These are phyloP conservation scores for Carnegiea gigantea DNA, from an alignment of 179 eudicot species.

Conservation along the genomic window DNA sequence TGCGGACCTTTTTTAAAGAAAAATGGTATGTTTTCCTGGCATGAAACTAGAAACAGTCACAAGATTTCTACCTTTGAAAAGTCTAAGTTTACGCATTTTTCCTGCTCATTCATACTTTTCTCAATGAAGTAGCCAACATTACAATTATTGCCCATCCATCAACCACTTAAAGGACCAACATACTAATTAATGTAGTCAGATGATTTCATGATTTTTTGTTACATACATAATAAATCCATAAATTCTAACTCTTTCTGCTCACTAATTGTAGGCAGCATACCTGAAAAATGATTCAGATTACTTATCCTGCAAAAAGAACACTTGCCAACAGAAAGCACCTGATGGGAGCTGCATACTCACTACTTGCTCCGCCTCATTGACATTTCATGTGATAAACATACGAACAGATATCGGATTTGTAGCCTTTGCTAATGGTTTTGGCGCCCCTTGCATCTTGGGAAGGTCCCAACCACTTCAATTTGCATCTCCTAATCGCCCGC, in stretches of 20 bases:
- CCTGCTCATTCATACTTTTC: neutral
- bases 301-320: slow-evolving; percentile 51
- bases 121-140: too few relatives aligned
- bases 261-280: slow-evolving; percentile 50
- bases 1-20: neutral
- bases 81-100: neutral
- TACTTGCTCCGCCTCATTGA: slow-evolving; percentile 60
- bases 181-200: neutral
- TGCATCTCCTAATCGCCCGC: slow-evolving; percentile 61
- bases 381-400: slow-evolving; percentile 76
- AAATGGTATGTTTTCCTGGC: too few relatives aligned
- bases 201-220: neutral
- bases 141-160: too few relatives aligned
- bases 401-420: slow-evolving; percentile 76
- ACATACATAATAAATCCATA: neutral
- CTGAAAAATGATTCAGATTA: slow-evolving; percentile 67
- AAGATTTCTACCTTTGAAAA: neutral
- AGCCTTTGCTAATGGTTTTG: slow-evolving; percentile 61
- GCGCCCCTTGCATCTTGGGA: slow-evolving; percentile 59
- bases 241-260: neutral
- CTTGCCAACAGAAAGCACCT: slow-evolving; percentile 37
- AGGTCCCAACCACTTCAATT: slow-evolving; percentile 47
- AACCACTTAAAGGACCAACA: neutral
- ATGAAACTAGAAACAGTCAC: neutral
- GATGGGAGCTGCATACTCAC: slow-evolving; percentile 40